Percentiles rank a stretch among this genome's conserved stretches.
phyloP scores from a whole-genome alignment of 169 alveolate species.

The Eimeria maxima region DNA sequence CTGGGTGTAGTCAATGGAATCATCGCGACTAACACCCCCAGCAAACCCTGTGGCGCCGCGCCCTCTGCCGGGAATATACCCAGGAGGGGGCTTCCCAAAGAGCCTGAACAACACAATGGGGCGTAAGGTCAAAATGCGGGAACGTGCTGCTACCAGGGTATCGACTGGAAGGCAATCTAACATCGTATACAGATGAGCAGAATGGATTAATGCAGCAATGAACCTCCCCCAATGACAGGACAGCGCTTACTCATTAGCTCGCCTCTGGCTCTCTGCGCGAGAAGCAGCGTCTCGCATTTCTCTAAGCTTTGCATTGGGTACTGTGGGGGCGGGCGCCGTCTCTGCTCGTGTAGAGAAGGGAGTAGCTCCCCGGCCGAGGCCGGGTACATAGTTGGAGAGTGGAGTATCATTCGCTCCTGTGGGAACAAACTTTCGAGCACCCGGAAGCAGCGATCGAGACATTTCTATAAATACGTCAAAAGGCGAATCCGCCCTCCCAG shows the following conservation, averaged over 20 bases:
- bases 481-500: neutral
- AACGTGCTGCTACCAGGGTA: neutral
- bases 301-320: constrained; percentile 50
- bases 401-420: constrained; percentile 71
- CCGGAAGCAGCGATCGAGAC: constrained; percentile 74
- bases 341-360: constrained; percentile 82
- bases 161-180: neutral
- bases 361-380: constrained; percentile 82
- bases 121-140: neutral
- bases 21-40: constrained; percentile 99
- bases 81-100: constrained; percentile 87
- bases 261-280: constrained; percentile 63
- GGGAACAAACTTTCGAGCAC: constrained; percentile 77
- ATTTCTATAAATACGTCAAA: neutral
- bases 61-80: constrained; percentile 91
- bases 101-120: constrained; percentile 63
- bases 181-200: neutral
- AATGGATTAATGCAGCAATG: neutral
- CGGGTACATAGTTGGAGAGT: constrained; percentile 73
- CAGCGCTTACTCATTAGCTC: constrained; percentile 49
- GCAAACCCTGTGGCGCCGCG: constrained; percentile 92
- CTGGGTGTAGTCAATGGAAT: constrained; percentile 89
- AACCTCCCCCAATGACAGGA: neutral
- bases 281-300: constrained; percentile 67
- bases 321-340: constrained; percentile 77